These are phyloP conservation scores for Phytophthora idaei DNA, from an alignment of 352 stramenopile genomes.

Conservation along the genomic window DNA sequence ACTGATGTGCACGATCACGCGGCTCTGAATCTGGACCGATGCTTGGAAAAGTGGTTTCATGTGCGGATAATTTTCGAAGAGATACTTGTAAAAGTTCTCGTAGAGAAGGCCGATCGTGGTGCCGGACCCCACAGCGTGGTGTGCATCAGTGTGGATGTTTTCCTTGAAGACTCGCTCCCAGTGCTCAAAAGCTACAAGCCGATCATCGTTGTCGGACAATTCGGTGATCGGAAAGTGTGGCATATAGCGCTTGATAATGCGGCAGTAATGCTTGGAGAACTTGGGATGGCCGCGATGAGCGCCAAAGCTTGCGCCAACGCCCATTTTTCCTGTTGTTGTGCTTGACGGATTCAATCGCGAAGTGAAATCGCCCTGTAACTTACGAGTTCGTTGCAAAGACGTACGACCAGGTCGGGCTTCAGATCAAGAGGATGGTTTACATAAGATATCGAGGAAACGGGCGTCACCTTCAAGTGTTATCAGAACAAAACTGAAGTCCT, in stretches of 20 bases:
- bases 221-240: constrained; percentile 62
- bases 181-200: constrained; percentile 58
- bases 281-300: constrained; percentile 25
- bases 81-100: constrained; percentile 69
- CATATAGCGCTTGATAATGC: constrained; percentile 67
- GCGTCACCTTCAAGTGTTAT: too few relatives aligned
- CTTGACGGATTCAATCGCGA: constrained; percentile 9
- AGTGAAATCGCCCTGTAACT: not conserved
- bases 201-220: constrained; percentile 55
- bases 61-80: constrained; percentile 64
- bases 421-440: not conserved
- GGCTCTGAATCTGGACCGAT: constrained; percentile 62
- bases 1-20: constrained; percentile 69
- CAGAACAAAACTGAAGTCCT: too few relatives aligned
- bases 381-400: not conserved
- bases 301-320: constrained; percentile 34
- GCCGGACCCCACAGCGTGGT: constrained; percentile 44
- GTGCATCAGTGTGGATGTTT: constrained; percentile 64
- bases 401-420: not conserved
- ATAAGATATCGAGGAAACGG: constrained; percentile 2
- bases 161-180: constrained; percentile 75
- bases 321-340: constrained; percentile 33
- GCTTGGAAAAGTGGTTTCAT: constrained; percentile 70
- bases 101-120: constrained; percentile 64
- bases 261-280: constrained; percentile 71